phyloP scores from a whole-genome alignment of 2,329 filamentous ascomycete species.

The Acarospora socialis region DNA sequence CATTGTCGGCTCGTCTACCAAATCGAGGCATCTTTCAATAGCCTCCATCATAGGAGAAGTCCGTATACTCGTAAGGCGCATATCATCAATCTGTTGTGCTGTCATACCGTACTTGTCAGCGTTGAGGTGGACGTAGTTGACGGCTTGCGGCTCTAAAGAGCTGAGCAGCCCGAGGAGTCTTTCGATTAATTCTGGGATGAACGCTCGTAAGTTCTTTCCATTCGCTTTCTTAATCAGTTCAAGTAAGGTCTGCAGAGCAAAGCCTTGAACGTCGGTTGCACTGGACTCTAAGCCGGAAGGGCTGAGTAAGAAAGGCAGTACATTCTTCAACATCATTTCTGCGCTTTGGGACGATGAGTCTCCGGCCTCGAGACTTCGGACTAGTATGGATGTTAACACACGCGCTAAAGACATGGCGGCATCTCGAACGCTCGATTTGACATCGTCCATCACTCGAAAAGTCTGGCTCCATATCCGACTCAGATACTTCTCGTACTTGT shows the following conservation, averaged over 20 bases:
- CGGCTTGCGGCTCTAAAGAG: slow-evolving; percentile 71
- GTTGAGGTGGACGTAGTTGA: slow-evolving; percentile 88
- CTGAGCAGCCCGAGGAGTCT: slow-evolving; percentile 70
- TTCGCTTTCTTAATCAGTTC: slow-evolving; percentile 78
- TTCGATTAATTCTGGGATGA: slow-evolving; percentile 68
- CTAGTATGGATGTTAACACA: slow-evolving; percentile 68
- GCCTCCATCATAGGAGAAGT: slow-evolving; percentile 84
- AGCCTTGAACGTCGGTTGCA: slow-evolving; percentile 72
- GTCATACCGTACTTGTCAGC: slow-evolving; percentile 72
- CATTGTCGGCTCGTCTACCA: slow-evolving; percentile 68
- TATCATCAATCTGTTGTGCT: slow-evolving; percentile 78
- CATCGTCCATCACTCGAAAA: slow-evolving; percentile 66
- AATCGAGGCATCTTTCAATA: slow-evolving; percentile 75
- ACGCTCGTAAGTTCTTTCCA: slow-evolving; percentile 62
- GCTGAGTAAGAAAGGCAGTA: slow-evolving; percentile 80
- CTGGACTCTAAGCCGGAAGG: slow-evolving; percentile 79
- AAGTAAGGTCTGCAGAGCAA: slow-evolving; percentile 69
- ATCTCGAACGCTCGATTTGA: slow-evolving; percentile 75
- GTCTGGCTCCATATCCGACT: slow-evolving; percentile 71
- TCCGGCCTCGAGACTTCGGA: slow-evolving; percentile 71
- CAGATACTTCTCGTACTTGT: slow-evolving; percentile 71
- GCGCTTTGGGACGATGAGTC: slow-evolving; percentile 50
- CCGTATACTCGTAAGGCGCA: slow-evolving; percentile 67
- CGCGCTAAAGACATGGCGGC: slow-evolving; percentile 74
- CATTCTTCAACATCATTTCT: slow-evolving; percentile 66